Base-by-base conservation (phyloP, 352 stramenopile genomes). In the Pythium oligandrum region DNA sequence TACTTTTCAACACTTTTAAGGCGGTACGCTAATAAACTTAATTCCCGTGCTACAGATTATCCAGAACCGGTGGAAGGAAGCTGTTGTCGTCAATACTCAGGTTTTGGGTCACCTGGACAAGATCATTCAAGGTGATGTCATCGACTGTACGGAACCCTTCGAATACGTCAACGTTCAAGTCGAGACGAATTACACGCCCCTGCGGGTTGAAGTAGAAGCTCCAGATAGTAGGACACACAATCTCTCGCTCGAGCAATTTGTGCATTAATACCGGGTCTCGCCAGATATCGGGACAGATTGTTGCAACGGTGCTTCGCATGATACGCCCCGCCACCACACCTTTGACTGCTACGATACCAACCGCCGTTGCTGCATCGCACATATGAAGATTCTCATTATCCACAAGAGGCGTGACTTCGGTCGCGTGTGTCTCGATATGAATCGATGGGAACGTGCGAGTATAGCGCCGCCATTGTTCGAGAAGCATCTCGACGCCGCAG, bases 391-490 rank as follows among this genome's bases (percentile, higher is more conserved):
- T 1, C 26, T 39, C 4, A 42, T 47, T 26, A 39, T 62, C 55
- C 4, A 51, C 7, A 7, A 62, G 34, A 4, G 55, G 7, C 40
- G 26, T 37, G 30, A 26, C 37, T 36, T 32, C 51, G 39, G 48
- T 62, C 11, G 47, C 26, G 4, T n/a, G 48, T 6, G 51, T 37
- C 4, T 35, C 43, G 6, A 62, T 56, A 17, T 40, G 35, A 33
- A 62, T 51, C 7, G 42, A 51, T 7, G 48, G 48, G 10, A 62
- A 50, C 26, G 52, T 56, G 35, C 47, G 48, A n/a, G 42, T 52
- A 30, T 62, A 62, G 17, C 46, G 55, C 11, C 48, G 55, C 55
- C 55, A 62, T n/a, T 62, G 55, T 40, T 62, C 12, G 4, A 62
- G 31, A 12, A 51, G 46, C 8, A 31, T 48, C 1, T 51, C 34